These are phyloP conservation scores for Hymenoscyphus linearis DNA, from an alignment of 2,329 filamentous ascomycete genomes.

Conservation along the genomic window DNA sequence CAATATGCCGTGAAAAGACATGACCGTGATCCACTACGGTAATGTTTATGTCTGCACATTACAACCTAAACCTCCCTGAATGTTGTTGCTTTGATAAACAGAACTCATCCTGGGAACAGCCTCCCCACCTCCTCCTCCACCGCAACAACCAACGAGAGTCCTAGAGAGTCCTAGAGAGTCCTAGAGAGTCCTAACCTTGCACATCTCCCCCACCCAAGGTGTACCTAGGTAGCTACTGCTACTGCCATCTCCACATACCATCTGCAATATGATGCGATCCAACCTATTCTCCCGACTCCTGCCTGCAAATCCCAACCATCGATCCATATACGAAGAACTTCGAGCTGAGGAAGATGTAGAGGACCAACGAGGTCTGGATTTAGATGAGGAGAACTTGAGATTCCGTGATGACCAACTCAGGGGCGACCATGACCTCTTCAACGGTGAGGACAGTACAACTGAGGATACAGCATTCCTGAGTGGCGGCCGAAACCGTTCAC, in stretches of 20 bases:
- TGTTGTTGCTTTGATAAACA: constrained; percentile 16
- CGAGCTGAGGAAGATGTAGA: constrained; percentile 32
- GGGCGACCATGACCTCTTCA: constrained; percentile 26
- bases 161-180: too few relatives aligned
- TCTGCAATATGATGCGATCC: constrained; percentile 29
- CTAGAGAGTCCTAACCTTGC: background rate
- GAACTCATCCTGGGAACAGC: constrained; percentile 18
- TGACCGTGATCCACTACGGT: constrained; percentile 2
- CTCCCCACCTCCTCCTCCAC: constrained; percentile 4
- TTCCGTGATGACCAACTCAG: constrained; percentile 31
- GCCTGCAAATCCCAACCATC: constrained; percentile 27
- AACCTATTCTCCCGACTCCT: constrained; percentile 32
- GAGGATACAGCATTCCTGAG: constrained; percentile 30
- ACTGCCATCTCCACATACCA: background rate
- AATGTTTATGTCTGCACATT: background rate
- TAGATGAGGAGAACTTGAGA: constrained; percentile 33
- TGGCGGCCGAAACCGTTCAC: constrained; percentile 14
- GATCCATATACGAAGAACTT: constrained; percentile 35
- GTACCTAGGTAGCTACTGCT: background rate
- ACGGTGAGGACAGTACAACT: constrained; percentile 30
- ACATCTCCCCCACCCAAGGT: constrained; percentile 2
- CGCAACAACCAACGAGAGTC: background rate
- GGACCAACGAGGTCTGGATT: constrained; percentile 28
- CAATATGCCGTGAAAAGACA: constrained; percentile 18
- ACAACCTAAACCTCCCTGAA: constrained; percentile 9